Percentiles rank a stretch among this genome's conserved stretches.
phyloP scores from a whole-genome alignment of 768 basidiomycete species.

The Leccinum ochraceum region DNA sequence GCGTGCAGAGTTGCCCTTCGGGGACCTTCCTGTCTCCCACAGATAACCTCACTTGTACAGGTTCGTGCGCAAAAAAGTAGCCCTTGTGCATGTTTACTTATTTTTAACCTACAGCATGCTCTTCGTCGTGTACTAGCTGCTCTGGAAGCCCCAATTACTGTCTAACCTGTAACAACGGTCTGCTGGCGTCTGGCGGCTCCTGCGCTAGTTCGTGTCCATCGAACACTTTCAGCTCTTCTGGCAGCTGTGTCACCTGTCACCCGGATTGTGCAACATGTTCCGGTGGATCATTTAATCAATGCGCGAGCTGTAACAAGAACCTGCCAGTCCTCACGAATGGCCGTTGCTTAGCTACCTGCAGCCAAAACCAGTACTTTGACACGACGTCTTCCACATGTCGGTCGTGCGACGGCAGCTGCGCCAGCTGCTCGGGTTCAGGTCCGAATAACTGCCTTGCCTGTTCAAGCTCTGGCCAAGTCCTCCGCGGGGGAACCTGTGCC shows the following conservation, averaged over 20 bases:
- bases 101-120: constrained; percentile 50
- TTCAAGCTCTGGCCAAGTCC: constrained; percentile 57
- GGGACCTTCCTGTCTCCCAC: constrained; percentile 71
- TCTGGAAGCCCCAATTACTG: constrained; percentile 68
- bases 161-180: constrained; percentile 65
- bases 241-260: constrained; percentile 75
- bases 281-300: constrained; percentile 78
- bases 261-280: constrained; percentile 85
- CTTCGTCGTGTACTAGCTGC: constrained; percentile 74
- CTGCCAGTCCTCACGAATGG: constrained; percentile 75
- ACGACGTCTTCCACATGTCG: constrained; percentile 60
- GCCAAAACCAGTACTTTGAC: constrained; percentile 73
- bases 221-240: constrained; percentile 64
- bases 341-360: constrained; percentile 78
- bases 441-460: constrained; percentile 73
- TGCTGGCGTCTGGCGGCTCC: constrained; percentile 69
- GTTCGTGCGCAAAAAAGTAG: constrained; percentile 43
- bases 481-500: constrained; percentile 66
- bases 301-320: constrained; percentile 64
- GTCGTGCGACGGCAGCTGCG: constrained; percentile 73
- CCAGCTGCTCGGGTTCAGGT: constrained; percentile 74
- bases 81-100: constrained; percentile 6
- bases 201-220: constrained; percentile 78
- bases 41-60: constrained; percentile 72
- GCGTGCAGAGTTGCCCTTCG: constrained; percentile 68